A percentile compares a stretch with the other conserved stretches of the same genome.
Conservation (phyloP, 73 alveolate genomes). For the Breviolum minutum region DNA sequence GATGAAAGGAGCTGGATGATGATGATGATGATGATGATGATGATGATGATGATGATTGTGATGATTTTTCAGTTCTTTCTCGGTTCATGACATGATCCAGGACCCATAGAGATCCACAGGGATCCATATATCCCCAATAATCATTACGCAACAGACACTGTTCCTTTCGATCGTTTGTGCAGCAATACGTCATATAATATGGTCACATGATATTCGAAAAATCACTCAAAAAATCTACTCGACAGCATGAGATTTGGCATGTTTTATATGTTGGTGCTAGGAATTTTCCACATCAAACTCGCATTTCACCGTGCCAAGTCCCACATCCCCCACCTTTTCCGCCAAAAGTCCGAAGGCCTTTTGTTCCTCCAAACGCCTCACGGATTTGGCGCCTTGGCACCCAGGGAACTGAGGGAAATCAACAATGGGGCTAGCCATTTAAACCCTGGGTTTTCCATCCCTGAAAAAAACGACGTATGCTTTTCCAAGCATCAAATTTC, state of each 20-base stretch:
- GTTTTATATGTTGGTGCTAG: too few relatives aligned
- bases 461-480: background rate
- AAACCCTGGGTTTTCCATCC: background rate
- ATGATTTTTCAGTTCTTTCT: background rate
- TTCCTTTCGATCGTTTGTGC: background rate
- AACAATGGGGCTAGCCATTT: background rate
- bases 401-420: background rate
- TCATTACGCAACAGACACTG: too few relatives aligned
- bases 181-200: background rate
- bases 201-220: background rate
- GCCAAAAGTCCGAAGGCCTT: constrained; percentile 1
- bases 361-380: background rate
- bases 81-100: too few relatives aligned
- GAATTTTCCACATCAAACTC: too few relatives aligned
- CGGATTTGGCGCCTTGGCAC: background rate
- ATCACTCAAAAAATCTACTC: background rate
- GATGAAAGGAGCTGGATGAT: background rate
- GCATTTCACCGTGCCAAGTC: background rate
- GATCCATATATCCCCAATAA: background rate
- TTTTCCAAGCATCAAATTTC: background rate
- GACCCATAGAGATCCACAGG: background rate
- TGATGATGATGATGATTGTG: background rate
- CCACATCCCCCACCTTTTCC: background rate
- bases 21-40: background rate
- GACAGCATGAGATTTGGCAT: too few relatives aligned